Evolutionary conservation across 2,329 filamentous ascomycete species (phyloP), one percentile per base, ranked within the genome.

Genomic region (Exserohilum rostratum): DNA sequence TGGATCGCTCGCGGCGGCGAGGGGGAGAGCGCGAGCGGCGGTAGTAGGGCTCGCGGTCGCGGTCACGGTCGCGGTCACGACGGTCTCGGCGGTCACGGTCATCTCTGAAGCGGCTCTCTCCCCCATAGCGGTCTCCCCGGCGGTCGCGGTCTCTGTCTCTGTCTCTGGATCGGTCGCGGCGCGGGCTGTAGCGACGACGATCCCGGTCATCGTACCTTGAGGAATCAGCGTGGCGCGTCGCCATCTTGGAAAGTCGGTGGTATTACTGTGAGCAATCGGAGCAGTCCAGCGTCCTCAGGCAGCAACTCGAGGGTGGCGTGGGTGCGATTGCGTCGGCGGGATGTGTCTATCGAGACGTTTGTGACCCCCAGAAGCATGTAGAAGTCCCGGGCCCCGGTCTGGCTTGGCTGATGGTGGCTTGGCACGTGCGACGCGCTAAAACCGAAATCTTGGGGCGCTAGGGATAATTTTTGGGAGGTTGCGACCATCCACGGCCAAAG

Each of bases 181-280:
- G 50, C 50, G 67, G 61, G 38, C 63, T 60, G 55, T 70, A 83
- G 76, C 65, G 65, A 60, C 81, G 62, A 40, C 60, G 62, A 53
- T 69, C 62, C 54, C 71, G 68, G 54, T 73, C 70, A 30, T 46
- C 43, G 62, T 70, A 85, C 79, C 86, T 89, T 80, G 86, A 87
- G 72, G 87, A 86, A 78, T 90, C 87, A 83, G 89, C 91, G 86
- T 81, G 82, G 80, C 82, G 83, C 77, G 82, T 81, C 77, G 72
- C 70, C 73, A 76, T 76, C 60, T 58, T 56, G 62, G 22, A 25
- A 25, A 61, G 61, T 64, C 58, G 54, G 35, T 54, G 56, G 54
- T 52, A 53, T 59, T 70, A 67, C 68, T 68, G 53, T 55, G 44
- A 55, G 50, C 10, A 33, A 48, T 59, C 52, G 55, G 53, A 55